These are phyloP conservation scores for Candolleomyces eurysporus DNA, from an alignment of 768 basidiomycete genomes.

Conservation along the genomic window DNA sequence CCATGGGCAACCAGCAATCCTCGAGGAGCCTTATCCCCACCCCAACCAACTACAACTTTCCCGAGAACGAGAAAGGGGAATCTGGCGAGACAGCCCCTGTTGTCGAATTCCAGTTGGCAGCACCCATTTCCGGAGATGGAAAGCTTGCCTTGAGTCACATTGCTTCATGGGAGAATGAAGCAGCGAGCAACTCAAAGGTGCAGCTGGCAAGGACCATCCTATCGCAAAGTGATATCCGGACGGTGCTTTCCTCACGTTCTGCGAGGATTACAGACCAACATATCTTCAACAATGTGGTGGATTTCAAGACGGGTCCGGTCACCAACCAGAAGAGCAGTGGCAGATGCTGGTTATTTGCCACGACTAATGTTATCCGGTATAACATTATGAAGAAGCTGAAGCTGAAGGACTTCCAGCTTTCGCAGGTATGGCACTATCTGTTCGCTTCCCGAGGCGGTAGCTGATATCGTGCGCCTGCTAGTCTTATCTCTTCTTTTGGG, in stretches of 20 bases:
- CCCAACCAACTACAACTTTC: constrained; percentile 20
- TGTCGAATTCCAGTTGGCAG: constrained; percentile 28
- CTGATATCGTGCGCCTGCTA: constrained; percentile 21
- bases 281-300: constrained; percentile 80
- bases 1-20: constrained; percentile 31
- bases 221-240: constrained; percentile 62
- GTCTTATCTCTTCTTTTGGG: constrained; percentile 95
- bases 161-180: constrained; percentile 63
- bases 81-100: constrained; percentile 18
- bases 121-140: constrained; percentile 56
- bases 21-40: constrained; percentile 19
- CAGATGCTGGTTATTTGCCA: constrained; percentile 94
- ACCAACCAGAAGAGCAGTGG: constrained; percentile 89
- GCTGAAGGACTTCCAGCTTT: constrained; percentile 87
- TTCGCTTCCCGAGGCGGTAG: not conserved
- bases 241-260: constrained; percentile 60
- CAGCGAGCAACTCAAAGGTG: constrained; percentile 54
- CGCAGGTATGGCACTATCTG: constrained; percentile 53
- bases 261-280: constrained; percentile 64
- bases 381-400: constrained; percentile 83
- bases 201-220: constrained; percentile 78
- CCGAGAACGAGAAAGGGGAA: constrained; percentile 28
- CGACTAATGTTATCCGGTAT: constrained; percentile 83
- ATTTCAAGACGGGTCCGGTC: constrained; percentile 79
- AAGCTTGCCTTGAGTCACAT: constrained; percentile 58